These are phyloP conservation scores for Phytophthora sp. DNA, from an alignment of 352 stramenopile genomes.

Conservation along the genomic window DNA sequence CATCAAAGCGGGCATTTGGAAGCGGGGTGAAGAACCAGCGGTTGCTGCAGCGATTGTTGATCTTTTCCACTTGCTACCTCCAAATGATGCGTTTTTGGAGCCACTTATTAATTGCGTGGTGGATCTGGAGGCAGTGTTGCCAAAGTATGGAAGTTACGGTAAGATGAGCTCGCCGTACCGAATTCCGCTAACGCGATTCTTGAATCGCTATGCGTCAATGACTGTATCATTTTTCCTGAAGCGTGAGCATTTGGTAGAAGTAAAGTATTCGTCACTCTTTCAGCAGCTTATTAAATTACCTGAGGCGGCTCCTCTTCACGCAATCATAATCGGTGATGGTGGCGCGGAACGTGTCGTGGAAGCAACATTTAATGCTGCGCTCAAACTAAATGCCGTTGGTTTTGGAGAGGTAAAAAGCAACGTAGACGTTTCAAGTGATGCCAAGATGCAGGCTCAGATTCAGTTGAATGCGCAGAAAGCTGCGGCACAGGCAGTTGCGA, in stretches of 20 bases:
- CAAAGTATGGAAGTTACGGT: conserved; percentile 89
- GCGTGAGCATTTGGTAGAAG: conserved; percentile 77
- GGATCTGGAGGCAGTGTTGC: conserved; percentile 93
- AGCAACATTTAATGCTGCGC: conserved; percentile 90
- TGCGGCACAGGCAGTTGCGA: conserved; percentile 77
- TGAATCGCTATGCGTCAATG: conserved; percentile 92
- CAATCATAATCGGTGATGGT: conserved; percentile 87
- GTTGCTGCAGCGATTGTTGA: conserved; percentile 96
- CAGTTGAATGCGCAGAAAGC: conserved; percentile 87
- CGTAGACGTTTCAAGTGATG: conserved; percentile 57
- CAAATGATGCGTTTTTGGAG: conserved; percentile 95
- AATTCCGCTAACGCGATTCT: conserved; percentile 91
- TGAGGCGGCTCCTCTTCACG: conserved; percentile 86
- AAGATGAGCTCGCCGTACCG: conserved; percentile 93
- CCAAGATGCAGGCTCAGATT: conserved; percentile 87
- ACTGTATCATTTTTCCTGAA: conserved; percentile 91
- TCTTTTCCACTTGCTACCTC: conserved; percentile 96
- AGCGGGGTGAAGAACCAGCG: conserved; percentile 93
- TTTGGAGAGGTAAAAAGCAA: conserved; percentile 42
- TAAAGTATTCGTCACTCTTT: conserved; percentile 94
- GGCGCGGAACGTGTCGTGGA: conserved; percentile 92
- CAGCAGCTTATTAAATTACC: conserved; percentile 93
- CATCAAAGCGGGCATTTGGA: conserved; percentile 93
- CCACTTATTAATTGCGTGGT: conserved; percentile 95
- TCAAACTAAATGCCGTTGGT: conserved; percentile 55